phyloP scores from a whole-genome alignment of 345 rosid genomes.

The Fremontodendron californicum region DNA sequence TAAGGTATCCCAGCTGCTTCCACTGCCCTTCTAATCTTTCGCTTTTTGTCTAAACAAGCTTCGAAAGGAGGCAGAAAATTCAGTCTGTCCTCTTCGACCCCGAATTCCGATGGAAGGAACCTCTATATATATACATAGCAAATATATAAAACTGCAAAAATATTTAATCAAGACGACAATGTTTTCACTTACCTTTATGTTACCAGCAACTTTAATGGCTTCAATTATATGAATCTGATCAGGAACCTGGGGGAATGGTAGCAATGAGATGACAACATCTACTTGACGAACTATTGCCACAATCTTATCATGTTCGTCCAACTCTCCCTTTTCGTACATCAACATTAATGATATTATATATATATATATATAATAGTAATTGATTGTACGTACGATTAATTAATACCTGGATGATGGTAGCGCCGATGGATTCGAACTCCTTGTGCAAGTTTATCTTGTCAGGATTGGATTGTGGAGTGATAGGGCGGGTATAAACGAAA shows the following conservation, averaged over 20 bases:
- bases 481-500: constrained; percentile 27
- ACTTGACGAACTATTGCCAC: constrained; percentile 25
- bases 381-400: no score
- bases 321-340: constrained; percentile 27
- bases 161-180: no score
- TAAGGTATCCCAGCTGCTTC: constrained; percentile 42
- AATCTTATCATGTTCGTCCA: constrained; percentile 40
- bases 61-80: constrained; percentile 36
- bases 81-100: constrained; percentile 37
- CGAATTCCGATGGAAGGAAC: constrained; percentile 49
- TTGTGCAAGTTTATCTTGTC: constrained; percentile 9
- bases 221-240: constrained; percentile 39
- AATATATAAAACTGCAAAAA: constrained; percentile 15
- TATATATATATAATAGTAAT: no score
- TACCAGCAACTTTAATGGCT: constrained; percentile 45
- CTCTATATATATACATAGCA: constrained; percentile 20
- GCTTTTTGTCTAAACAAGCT: constrained; percentile 29
- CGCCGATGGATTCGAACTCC: constrained; percentile 31
- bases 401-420: constrained; percentile 25
- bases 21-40: constrained; percentile 34
- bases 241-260: constrained; percentile 27
- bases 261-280: constrained; percentile 37
- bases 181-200: constrained; percentile 33
- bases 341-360: background rate
- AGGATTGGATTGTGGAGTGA: constrained; percentile 9